Percentiles rank a stretch among this genome's conserved stretches.
These are phyloP conservation scores for Nitzschia sp. DNA, from an alignment of 108 stramenopile genomes.

Conservation along the genomic window DNA sequence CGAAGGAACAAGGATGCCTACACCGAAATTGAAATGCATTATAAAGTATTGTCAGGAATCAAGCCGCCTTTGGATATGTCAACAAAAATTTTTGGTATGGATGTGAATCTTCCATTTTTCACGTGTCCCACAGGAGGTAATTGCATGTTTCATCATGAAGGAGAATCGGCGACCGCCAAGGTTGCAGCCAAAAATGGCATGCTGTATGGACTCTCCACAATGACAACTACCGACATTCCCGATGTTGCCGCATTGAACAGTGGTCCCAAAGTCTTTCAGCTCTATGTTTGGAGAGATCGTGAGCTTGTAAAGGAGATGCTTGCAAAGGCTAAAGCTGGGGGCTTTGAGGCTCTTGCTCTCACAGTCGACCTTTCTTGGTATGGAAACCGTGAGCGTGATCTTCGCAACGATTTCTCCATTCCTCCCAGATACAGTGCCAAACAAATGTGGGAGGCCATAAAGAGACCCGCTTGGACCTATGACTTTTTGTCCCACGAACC, in stretches of 20 bases:
- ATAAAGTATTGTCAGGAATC: constrained; percentile 68
- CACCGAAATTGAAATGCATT: constrained; percentile 76
- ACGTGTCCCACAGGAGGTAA: constrained; percentile 87
- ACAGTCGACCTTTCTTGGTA: constrained; percentile 91
- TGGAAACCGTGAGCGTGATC: constrained; percentile 88
- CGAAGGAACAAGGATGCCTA: constrained; percentile 75
- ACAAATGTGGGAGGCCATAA: constrained; percentile 66
- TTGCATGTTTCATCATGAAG: constrained; percentile 86
- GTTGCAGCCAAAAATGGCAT: constrained; percentile 76
- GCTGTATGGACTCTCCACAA: constrained; percentile 67
- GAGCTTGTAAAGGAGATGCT: constrained; percentile 81
- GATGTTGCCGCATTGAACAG: constrained; percentile 48
- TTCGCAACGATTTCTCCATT: constrained; percentile 87
- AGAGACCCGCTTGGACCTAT: constrained; percentile 74
- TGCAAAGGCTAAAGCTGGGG: constrained; percentile 76
- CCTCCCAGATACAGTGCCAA: constrained; percentile 68
- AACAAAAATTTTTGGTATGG: constrained; percentile 71
- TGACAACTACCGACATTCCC: constrained; percentile 73
- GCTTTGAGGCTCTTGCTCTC: constrained; percentile 83
- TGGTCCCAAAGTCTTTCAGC: constrained; percentile 77
- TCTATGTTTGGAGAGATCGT: constrained; percentile 94
- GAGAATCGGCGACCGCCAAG: constrained; percentile 77
- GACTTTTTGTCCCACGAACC: constrained; percentile 71
- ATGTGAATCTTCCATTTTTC: constrained; percentile 80
- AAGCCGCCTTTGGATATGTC: constrained; percentile 76